phyloP scores from a whole-genome alignment of 2,329 filamentous ascomycete species.

The Aspergillus viridinutans region DNA sequence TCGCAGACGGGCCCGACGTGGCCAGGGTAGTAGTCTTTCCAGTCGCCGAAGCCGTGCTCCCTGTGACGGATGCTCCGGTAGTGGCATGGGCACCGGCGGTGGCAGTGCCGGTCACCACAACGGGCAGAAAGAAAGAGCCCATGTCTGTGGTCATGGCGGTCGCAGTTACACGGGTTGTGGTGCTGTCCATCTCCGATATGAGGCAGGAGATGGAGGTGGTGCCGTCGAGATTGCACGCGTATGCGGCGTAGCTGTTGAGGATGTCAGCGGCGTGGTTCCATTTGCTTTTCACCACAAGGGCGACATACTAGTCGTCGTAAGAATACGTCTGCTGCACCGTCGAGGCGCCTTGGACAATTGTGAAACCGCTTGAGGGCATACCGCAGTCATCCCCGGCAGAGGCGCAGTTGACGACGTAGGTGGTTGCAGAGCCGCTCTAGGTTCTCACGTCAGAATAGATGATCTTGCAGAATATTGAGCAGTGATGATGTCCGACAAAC shows the following conservation, averaged over 20 bases:
- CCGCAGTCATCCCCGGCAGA: slow-evolving; percentile 8
- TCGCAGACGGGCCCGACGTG: slow-evolving; percentile 12
- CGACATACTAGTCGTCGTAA: slow-evolving; percentile 11
- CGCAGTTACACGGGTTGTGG: slow-evolving; percentile 8
- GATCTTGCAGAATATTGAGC: neutral
- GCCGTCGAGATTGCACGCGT: slow-evolving; percentile 19
- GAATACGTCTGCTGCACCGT: neutral
- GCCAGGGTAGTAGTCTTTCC: slow-evolving; percentile 11
- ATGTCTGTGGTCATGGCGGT: slow-evolving; percentile 15
- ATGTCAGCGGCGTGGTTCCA: neutral
- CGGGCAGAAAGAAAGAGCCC: slow-evolving; percentile 2
- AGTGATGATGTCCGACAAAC: neutral
- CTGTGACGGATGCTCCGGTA: slow-evolving; percentile 6
- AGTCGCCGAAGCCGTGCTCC: slow-evolving; percentile 13
- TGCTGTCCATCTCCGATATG: slow-evolving; percentile 12
- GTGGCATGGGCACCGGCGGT: slow-evolving; percentile 18
- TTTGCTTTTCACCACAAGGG: neutral
- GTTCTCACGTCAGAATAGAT: neutral
- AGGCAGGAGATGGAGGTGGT: slow-evolving; percentile 25
- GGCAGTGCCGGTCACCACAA: slow-evolving; percentile 21
- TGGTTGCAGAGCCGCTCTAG: slow-evolving; percentile 15
- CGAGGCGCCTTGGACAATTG: slow-evolving; percentile 10
- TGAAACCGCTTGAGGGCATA: slow-evolving; percentile 4
- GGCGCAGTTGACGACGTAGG: slow-evolving; percentile 17
- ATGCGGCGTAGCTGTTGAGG: slow-evolving; percentile 2